Base-by-base conservation (phyloP, 2,329 filamentous ascomycete genomes). In the Lachnellula cervina region DNA sequence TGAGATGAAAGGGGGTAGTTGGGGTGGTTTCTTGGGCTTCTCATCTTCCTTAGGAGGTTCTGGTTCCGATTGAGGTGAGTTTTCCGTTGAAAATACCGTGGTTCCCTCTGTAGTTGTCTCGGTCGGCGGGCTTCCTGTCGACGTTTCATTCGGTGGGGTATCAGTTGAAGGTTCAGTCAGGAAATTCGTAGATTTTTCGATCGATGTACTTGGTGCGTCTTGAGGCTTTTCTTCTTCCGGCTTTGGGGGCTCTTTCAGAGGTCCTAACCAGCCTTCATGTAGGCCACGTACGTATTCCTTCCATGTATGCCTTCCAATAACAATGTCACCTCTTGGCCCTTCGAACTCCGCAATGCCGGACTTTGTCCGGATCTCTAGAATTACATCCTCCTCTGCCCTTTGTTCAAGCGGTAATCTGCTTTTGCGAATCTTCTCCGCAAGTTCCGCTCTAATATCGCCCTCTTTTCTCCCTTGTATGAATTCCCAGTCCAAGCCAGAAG, bases 261-360 rank as follows among this genome's bases (percentile, higher is more conserved):
- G 91, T 0, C 94, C 93, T 23, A 99, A 76, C 93, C 94, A 99
- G 54, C 94, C 94, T 73, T 99, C 94, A 70, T 99, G 94, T 62
- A 97, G 69, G 46, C 94, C 94, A 56, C 92, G 81, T 23, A 97
- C 77, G 71, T 97, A 99, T 73, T 99, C 94, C 74, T 97, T 99
- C 94, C 94, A 99, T 9, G 93, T 87, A 70, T 97, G 89, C 55
- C 93, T 79, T 13, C 94, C 94, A 65, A 99, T 83, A 17, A 97
- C 84, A 51, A 99, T 79, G 69, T 97, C 93, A 45, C 94, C 94
- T 60, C 81, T 81, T 21, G 87, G 77, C 9, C 89, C 92, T 4
- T 86, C 78, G 67, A 87, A 93, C 35, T 89, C 84, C 25, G 76
- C 78, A 9, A 93, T 81, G 6, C 86, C 86, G 58, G 84, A 83